A percentile compares a stretch with the other conserved stretches of the same genome.
These are phyloP conservation scores for Periconia macrospinosa DNA, from an alignment of 2,329 filamentous ascomycete species.

Conservation along the genomic window DNA sequence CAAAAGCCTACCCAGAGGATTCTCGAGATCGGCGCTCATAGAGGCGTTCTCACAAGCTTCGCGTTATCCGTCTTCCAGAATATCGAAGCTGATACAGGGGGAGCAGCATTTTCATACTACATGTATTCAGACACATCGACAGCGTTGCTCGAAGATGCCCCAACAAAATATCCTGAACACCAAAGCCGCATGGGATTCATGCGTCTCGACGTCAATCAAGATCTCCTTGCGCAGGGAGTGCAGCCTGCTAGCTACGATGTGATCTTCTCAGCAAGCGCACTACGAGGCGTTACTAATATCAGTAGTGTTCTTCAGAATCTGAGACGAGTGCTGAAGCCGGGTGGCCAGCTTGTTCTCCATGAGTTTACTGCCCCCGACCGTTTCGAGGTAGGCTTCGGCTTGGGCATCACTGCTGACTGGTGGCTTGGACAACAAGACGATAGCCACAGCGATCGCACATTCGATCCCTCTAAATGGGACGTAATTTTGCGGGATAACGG, in stretches of 20 bases:
- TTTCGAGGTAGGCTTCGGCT: neutral
- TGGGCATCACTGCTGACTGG: neutral
- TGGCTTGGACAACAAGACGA: neutral
- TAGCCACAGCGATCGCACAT: neutral
- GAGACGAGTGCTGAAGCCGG: neutral
- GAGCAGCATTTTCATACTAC: constrained; percentile 1
- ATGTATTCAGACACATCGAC: constrained; percentile 13
- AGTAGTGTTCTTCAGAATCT: neutral
- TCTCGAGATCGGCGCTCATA: constrained; percentile 14
- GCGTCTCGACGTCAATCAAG: neutral
- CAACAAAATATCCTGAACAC: neutral
- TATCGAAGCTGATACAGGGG: neutral
- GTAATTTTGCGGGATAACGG: constrained; percentile 29
- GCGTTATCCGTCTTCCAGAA: neutral
- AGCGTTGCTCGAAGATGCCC: constrained; percentile 5
- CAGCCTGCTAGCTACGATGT: neutral
- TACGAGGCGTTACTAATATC: neutral
- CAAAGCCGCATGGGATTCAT: neutral
- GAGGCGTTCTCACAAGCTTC: constrained; percentile 4
- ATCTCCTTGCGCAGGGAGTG: neutral
- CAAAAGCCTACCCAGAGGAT: constrained; percentile 9
- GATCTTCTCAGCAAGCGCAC: neutral
- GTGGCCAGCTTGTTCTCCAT: constrained; percentile 2
- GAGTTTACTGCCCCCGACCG: neutral
- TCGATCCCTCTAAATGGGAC: constrained; percentile 31